These are phyloP conservation scores for Elsinoe fawcettii DNA, from an alignment of 2,329 filamentous ascomycete genomes.

Conservation along the genomic window DNA sequence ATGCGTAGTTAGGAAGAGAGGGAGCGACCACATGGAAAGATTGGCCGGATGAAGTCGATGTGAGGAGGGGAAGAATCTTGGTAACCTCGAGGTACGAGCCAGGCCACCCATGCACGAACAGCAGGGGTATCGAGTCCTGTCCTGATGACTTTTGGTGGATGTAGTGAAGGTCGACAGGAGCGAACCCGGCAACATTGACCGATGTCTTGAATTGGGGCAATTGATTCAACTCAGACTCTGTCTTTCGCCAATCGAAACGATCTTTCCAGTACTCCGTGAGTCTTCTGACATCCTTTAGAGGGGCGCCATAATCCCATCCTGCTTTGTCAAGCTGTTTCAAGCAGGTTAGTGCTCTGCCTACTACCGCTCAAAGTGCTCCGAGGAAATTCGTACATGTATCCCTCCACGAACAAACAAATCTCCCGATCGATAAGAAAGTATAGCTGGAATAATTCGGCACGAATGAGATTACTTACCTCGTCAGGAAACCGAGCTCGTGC, in stretches of 20 bases:
- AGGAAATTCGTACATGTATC: no score
- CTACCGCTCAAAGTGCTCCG: no score
- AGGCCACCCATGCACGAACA: constrained; percentile 64
- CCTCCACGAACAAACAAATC: no score
- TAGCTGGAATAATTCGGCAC: no score
- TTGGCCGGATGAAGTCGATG: constrained; percentile 32
- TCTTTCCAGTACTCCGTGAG: constrained; percentile 51
- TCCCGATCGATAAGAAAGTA: no score
- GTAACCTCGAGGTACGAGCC: constrained; percentile 60
- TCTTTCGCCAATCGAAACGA: constrained; percentile 52
- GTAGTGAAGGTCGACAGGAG: constrained; percentile 55
- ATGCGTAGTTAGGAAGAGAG: constrained; percentile 50
- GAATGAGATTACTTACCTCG: constrained; percentile 33
- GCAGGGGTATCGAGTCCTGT: constrained; percentile 51
- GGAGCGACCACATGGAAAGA: constrained; percentile 48
- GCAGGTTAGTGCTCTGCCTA: no score
- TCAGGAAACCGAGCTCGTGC: constrained; percentile 48
- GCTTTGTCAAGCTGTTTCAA: constrained; percentile 34
- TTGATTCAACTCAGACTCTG: constrained; percentile 52
- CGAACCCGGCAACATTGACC: constrained; percentile 52
- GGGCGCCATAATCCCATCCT: constrained; percentile 52
- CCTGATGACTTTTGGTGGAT: constrained; percentile 49
- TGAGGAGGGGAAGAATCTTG: constrained; percentile 50
- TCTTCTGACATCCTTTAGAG: constrained; percentile 52
- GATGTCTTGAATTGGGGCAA: constrained; percentile 51